Evolutionary conservation across 2,329 filamentous ascomycete species (phyloP).

Genomic region (Apiospora phragmitis): DNA sequence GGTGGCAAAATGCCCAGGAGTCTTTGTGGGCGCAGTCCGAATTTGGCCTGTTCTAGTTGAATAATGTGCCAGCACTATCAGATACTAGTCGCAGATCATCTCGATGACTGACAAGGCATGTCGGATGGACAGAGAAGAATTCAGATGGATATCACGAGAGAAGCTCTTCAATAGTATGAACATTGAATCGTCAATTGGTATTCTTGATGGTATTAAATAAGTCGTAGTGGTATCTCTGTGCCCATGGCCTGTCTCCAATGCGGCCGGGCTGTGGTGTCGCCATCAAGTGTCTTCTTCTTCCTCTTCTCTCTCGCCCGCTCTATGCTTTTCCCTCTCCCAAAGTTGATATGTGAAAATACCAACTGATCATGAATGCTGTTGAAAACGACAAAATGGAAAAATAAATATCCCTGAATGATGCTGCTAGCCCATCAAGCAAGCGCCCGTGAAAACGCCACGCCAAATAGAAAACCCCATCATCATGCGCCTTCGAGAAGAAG

Average conservation of each 20-base stretch:
- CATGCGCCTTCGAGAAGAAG: background rate
- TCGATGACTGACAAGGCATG: background rate
- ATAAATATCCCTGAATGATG: background rate
- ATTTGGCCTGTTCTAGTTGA: background rate
- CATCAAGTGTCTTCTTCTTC: background rate
- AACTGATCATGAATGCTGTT: background rate
- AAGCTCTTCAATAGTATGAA: background rate
- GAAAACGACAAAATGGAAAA: background rate
- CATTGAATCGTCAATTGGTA: background rate
- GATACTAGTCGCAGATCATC: background rate
- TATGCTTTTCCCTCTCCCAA: background rate
- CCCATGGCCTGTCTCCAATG: slow-evolving; percentile 3
- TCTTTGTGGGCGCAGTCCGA: background rate
- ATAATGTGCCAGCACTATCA: background rate
- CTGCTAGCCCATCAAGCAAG: background rate
- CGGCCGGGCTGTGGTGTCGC: background rate
- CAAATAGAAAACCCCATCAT: background rate
- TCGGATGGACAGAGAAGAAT: background rate
- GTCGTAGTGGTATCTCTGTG: background rate
- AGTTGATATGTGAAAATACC: background rate
- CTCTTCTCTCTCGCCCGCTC: background rate
- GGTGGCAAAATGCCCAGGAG: background rate
- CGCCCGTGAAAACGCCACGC: slow-evolving; percentile 4
- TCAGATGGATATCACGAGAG: background rate
- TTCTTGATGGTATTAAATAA: background rate